Evolutionary conservation across 2,329 filamentous ascomycete genomes (phyloP), one percentile per base, ranked within the genome.

Genomic region (Cladophialophora chaetospira): DNA sequence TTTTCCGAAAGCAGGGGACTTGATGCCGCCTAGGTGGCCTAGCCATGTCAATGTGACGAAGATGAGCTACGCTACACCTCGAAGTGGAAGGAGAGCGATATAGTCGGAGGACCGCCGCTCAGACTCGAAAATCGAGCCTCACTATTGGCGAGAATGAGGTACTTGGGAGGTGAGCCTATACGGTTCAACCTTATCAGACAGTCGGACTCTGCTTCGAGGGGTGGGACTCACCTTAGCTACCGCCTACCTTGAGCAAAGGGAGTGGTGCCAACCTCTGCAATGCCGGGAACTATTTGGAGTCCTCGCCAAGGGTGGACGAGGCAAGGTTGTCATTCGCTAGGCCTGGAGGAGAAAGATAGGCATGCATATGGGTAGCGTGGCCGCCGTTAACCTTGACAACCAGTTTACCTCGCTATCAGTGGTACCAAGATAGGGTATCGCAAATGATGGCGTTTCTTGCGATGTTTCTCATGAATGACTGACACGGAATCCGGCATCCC

Each of bases 101-200:
- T 19, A 19, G 11, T n/a, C 47, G 35, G 33, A 28, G 26, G 35
- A 51, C 21, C 23, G 11, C 47, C 35, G 47, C 35, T 43, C 26
- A 40, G 35, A 29, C 10, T 10, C 26, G 23, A 11, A 10, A 21
- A 15, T 17, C 17, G 36, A 40, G 15, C 23, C n/a, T 21, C 36
- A 11, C 25, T 11, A 33, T 51, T 40, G 48, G 33, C 36, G 15
- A 21, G 25, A 21, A 29, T 13, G n/a, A 40, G n/a, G 48, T 6
- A 21, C 15, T 3, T 8, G n/a, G 25, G 35, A 31, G 48, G 35
- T n/a, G n/a, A 23, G 15, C n/a, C 17, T 17, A 6, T 40, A 9
- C 13, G 6, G 28, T 15, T 33, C 17, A 15, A 26, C n/a, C 48
- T 51, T 51, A 51, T 51, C 48, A 51, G 48, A 25, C 23, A n/a